Percentiles rank a stretch among this genome's conserved stretches.
phyloP scores from a whole-genome alignment of 148 eudicot species.

The Rhododendron vialii region DNA sequence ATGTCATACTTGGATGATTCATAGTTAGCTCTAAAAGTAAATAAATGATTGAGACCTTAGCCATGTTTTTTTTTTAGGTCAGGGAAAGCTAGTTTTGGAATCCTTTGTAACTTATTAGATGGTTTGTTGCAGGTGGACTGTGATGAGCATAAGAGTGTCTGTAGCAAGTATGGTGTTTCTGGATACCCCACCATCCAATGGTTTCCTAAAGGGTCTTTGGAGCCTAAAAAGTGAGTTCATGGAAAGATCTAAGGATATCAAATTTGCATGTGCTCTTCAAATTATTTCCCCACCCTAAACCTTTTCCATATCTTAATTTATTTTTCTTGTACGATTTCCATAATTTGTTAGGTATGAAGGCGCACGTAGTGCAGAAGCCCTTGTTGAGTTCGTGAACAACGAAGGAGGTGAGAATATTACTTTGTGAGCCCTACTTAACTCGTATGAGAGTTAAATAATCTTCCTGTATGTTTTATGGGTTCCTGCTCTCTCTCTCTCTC shows the following conservation, averaged over 20 bases:
- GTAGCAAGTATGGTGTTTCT: conserved; percentile 79
- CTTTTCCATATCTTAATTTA: neutral
- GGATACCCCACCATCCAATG: conserved; percentile 96
- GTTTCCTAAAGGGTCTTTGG: conserved; percentile 98
- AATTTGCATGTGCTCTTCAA: neutral
- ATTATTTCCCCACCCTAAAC: neutral
- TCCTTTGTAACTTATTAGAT: conserved; percentile 5
- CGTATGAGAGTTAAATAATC: neutral
- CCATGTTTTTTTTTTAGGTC: neutral
- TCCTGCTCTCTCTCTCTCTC: neutral
- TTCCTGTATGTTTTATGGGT: neutral
- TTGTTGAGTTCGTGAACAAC: conserved; percentile 67
- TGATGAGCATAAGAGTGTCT: conserved; percentile 80
- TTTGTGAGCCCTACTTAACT: neutral
- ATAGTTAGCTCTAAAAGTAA: neutral
- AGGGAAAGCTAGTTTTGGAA: neutral
- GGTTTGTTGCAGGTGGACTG: conserved; percentile 71
- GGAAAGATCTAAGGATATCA: neutral
- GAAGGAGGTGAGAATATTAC: conserved; percentile 64
- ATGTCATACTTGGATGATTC: neutral
- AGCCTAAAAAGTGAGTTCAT: conserved; percentile 78
- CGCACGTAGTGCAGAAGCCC: conserved; percentile 86
- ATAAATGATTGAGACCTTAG: neutral
- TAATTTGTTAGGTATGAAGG: conserved; percentile 73
- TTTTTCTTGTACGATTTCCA: neutral